phyloP scores from a whole-genome alignment of 208 protist species.

The Porcisia hertigi region DNA sequence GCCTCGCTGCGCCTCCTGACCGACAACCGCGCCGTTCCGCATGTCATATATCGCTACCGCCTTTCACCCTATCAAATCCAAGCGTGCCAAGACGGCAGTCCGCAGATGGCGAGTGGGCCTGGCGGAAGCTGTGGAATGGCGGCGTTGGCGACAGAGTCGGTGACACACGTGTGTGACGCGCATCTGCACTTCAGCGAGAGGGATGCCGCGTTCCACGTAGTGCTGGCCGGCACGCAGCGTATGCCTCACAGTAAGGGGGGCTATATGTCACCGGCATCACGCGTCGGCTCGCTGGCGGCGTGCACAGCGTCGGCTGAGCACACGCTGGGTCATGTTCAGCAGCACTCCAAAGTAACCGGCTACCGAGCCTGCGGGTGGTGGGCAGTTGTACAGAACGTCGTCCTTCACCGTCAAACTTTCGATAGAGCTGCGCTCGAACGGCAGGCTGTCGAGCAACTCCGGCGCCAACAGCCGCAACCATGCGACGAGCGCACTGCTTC shows the following conservation, averaged over 20 bases:
- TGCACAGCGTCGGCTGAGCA: slow-evolving; percentile 2
- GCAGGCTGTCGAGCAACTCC: slow-evolving; percentile 2
- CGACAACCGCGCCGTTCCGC: slow-evolving; percentile 34
- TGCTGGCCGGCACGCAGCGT: slow-evolving; percentile 27
- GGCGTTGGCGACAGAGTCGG: slow-evolving; percentile 1
- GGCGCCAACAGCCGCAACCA: background rate
- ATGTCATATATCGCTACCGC: slow-evolving; percentile 70
- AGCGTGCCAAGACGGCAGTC: background rate
- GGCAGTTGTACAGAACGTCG: slow-evolving; percentile 28
- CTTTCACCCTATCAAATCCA: slow-evolving; percentile 35
- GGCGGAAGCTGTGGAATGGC: background rate
- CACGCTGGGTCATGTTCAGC: slow-evolving; percentile 14
- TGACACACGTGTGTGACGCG: slow-evolving; percentile 26
- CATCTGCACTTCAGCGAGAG: slow-evolving; percentile 23
- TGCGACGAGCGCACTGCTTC: background rate
- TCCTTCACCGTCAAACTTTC: slow-evolving; percentile 29
- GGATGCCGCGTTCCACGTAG: slow-evolving; percentile 16
- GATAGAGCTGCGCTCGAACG: slow-evolving; percentile 23
- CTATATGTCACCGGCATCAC: background rate
- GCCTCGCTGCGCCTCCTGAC: background rate
- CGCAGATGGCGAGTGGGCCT: background rate
- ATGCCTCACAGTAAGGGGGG: background rate
- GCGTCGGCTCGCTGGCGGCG: background rate
- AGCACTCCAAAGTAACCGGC: background rate
- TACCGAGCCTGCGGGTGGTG: slow-evolving; percentile 24